A percentile compares a stretch with the other conserved stretches of the same genome.
Evolutionary conservation across 139 green algal species (phyloP).

Genomic region (Cymbomonas tetramitiformis): DNA sequence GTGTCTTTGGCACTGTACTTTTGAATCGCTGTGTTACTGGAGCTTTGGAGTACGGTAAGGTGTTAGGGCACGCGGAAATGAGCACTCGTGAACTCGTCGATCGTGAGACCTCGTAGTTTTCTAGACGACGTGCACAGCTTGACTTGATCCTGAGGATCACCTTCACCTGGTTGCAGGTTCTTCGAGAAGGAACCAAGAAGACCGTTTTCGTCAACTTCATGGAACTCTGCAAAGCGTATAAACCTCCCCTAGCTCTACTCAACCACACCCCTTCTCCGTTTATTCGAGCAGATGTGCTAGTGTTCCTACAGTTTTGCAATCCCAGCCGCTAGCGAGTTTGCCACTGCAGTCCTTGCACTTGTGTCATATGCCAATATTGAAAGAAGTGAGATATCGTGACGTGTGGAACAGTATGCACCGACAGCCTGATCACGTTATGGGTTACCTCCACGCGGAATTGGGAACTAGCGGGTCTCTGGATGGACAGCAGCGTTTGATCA

Average conservation of each 20-base stretch:
- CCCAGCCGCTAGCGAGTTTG: no score
- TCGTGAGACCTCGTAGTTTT: background rate
- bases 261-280: no score
- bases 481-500: constrained; percentile 79
- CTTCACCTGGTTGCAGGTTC: constrained; percentile 68
- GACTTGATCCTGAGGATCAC: no score
- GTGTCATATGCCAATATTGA: background rate
- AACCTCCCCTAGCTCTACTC: background rate
- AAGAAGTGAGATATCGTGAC: background rate
- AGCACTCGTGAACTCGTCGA: background rate
- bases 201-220: constrained; percentile 99
- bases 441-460: constrained; percentile 88
- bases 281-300: no score
- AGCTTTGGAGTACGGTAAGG: no score
- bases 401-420: constrained; percentile 73
- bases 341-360: background rate
- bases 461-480: constrained; percentile 56
- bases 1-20: no score
- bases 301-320: no score
- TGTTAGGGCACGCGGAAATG: background rate
- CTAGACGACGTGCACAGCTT: no score
- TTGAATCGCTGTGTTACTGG: no score
- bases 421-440: constrained; percentile 59
- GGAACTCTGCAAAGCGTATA: constrained; percentile 86
- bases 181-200: constrained; percentile 97